phyloP scores from a whole-genome alignment of 441 rosid genomes.

The Hura crepitans region DNA sequence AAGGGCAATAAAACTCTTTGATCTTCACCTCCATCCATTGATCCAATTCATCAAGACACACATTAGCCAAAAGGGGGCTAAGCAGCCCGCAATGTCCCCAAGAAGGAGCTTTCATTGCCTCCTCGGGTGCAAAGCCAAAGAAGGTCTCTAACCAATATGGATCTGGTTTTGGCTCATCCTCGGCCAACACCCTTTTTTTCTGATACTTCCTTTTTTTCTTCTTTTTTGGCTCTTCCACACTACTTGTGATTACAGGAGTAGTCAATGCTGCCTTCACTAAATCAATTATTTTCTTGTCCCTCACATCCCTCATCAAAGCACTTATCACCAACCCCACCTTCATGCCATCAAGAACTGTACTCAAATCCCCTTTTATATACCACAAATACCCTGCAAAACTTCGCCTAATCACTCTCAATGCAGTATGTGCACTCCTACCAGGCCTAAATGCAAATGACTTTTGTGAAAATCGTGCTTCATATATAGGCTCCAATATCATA shows the following conservation, averaged over 20 bases:
- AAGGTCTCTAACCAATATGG: constrained; percentile 96
- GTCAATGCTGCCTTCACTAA: constrained; percentile 72
- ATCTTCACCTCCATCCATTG: constrained; percentile 80
- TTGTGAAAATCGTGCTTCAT: constrained; percentile 82
- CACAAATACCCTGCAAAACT: constrained; percentile 86
- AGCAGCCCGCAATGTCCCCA: constrained; percentile 98
- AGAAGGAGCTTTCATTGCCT: constrained; percentile 76
- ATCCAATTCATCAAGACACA: constrained; percentile 89
- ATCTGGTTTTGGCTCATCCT: constrained; percentile 96
- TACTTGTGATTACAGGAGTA: constrained; percentile 67
- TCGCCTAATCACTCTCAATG: constrained; percentile 79
- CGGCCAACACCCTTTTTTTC: constrained; percentile 86
- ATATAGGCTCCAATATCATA: constrained; percentile 78
- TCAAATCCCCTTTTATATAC: constrained; percentile 86
- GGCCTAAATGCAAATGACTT: constrained; percentile 89
- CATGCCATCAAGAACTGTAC: constrained; percentile 86
- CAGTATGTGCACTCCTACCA: constrained; percentile 80
- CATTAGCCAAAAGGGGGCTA: constrained; percentile 78
- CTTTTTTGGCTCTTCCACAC: constrained; percentile 54
- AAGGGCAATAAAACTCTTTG: constrained; percentile 78
- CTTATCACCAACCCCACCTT: constrained; percentile 73
- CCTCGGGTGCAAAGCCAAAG: constrained; percentile 95
- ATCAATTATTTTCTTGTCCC: constrained; percentile 89
- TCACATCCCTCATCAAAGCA: constrained; percentile 84
- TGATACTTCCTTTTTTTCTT: constrained; percentile 79